Percentiles rank a stretch among this genome's conserved stretches.
Evolutionary conservation across 331 rosid species (phyloP).

Genomic region (Arachis monticola): DNA sequence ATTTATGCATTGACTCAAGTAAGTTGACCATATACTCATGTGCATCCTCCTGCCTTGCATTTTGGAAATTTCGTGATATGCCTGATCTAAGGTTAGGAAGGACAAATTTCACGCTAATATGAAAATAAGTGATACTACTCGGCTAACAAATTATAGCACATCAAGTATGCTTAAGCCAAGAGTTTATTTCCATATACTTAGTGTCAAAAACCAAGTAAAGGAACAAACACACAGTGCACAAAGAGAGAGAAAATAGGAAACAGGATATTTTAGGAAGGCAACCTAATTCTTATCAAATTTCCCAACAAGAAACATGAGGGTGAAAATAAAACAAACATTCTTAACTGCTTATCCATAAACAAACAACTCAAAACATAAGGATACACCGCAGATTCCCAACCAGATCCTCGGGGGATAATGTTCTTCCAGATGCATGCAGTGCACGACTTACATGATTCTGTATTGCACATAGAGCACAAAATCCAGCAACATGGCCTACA

Average conservation of each 20-base stretch:
- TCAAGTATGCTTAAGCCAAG: background rate
- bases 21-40: constrained; percentile 99
- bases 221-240: background rate
- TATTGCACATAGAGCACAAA: constrained; percentile 97
- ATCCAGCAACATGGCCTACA: constrained; percentile 86
- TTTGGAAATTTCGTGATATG: constrained; percentile 84
- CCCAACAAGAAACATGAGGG: background rate
- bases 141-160: background rate
- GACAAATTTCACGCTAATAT: constrained; percentile 36
- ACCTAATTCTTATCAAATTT: background rate
- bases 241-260: no score
- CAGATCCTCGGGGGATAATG: constrained; percentile 74
- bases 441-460: constrained; percentile 96
- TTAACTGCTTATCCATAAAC: constrained; percentile 9
- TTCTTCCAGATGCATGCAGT: constrained; percentile 78
- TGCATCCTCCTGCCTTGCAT: constrained; percentile 95
- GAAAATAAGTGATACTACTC: background rate
- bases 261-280: background rate
- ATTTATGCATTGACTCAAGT: constrained; percentile 96
- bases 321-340: background rate
- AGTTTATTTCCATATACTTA: background rate
- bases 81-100: constrained; percentile 69
- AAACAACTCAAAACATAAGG: constrained; percentile 44
- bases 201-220: background rate
- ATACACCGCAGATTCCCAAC: constrained; percentile 86